Evolutionary conservation across 257 asterid species (phyloP), one percentile per base, ranked within the genome.

Genomic region (Apocynum venetum): DNA sequence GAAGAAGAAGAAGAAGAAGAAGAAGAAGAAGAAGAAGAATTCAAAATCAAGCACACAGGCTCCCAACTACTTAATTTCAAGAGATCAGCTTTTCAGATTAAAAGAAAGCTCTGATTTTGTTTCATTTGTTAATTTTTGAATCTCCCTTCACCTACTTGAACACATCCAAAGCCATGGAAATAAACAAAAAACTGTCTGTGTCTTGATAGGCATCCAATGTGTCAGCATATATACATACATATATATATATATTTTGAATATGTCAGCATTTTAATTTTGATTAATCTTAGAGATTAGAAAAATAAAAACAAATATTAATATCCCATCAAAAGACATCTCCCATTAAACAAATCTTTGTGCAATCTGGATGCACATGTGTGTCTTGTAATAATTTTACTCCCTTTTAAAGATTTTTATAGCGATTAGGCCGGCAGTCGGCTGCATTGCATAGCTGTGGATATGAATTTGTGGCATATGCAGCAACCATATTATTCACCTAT

Each of bases 201-300:
- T 73, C 51, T 73, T 9, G 68, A 46, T 66, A 73, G 51, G 66
- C 65, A 72, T 36, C 76, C 36, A 31, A 31, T 5, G 59, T 53
- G 69, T 74, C 56, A 74, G 31, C 52, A 15, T 6, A 25, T 25
- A 25, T 25, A 25, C 31, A 25, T 25, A 25, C 0, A 25, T 25
- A 25, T 25, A 25, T 25, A 25, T 25, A 25, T 25, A 25, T 25
- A 25, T 25, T 25, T 25, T 25, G 31, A 25, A 25, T 25, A 25
- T 25, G 31, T 31, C 43, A 74, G 31, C 55, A 19, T 8, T 41
- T 73, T 55, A 15, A 55, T 6, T 56, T 41, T 10, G 47, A 71
- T 41, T 55, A 19, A 43, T 9, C 20, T 56, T 2, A 35, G 56
- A 53, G 31, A 44, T 38, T 19, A 40, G 17, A 35, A 20, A 57